Base-by-base conservation (phyloP, 257 asterid species). In the Nicotiana tabacum region DNA sequence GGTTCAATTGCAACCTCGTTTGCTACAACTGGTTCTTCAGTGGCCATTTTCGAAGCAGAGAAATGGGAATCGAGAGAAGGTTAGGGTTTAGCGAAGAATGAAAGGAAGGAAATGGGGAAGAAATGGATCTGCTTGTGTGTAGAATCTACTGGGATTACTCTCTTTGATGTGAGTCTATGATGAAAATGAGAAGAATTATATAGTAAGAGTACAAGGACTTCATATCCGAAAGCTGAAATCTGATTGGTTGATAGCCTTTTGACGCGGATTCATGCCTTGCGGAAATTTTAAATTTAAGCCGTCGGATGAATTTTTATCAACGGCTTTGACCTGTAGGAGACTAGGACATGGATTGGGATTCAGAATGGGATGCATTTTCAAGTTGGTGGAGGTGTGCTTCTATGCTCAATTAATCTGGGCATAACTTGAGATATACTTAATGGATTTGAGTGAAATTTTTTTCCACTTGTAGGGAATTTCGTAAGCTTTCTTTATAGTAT, bases 231-330 rank as follows among this genome's bases (percentile, higher is more conserved):
- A 83, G 68, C 61, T 65, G 85, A 64, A 84, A 72, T 18, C 88
- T 91, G 91, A 95, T 95, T 95, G 97, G 99, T 84, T 2, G 85
- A 85, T 5, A 66, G 53, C 37, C 18, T 3, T 18, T 60, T n/a
- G 86, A 89, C 96, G 89, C 92, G 97, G 99, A 95, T 93, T 76
- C 67, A 72, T 83, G 18, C 64, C 62, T 0, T 4, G n/a, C n/a
- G 0, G 13, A 0, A 88, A 57, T 88, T 95, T 95, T 92, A 81
- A 95, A 93, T 89, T 51, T 89, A 48, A 81, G 27, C 93, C 94
- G 95, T 90, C 39, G 46, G 99, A 95, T 93, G 35, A 2, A 5
- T 32, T 60, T 18, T 85, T 76, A 95, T 93, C 97, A 65, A 92
- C 94, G 97, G 97, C 61, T 29, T 37, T 9, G 51, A 64, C 21